Percentiles rank a stretch among this genome's conserved stretches.
Evolutionary conservation across 2,329 filamentous ascomycete species (phyloP).

Genomic region (Epichloe aotearoae): DNA sequence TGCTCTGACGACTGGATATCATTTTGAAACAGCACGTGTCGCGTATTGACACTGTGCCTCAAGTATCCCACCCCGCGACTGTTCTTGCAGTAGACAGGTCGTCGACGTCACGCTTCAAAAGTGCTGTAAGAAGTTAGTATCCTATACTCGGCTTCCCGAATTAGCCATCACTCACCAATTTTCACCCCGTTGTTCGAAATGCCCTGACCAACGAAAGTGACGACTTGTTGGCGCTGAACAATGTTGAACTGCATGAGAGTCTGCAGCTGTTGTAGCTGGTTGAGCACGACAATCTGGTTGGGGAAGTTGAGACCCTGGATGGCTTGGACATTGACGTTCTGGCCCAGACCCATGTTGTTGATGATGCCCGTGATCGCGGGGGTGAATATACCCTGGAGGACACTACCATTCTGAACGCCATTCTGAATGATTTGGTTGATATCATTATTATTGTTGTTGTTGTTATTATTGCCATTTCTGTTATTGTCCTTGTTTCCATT

Average conservation of each 20-base stretch:
- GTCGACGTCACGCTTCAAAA: conserved; percentile 20
- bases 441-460: not conserved
- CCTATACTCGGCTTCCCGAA: not conserved
- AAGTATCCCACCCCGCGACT: not conserved
- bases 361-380: conserved; percentile 14
- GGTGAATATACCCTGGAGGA: conserved; percentile 8
- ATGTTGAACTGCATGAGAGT: conserved; percentile 12
- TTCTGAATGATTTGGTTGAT: conserved; percentile 4
- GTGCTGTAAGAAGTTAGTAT: not conserved
- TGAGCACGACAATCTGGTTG: conserved; percentile 14
- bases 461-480: not conserved
- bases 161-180: conserved; percentile 6
- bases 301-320: conserved; percentile 16
- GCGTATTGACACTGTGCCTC: too few relatives aligned
- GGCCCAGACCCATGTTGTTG: conserved; percentile 15
- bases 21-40: too few relatives aligned
- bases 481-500: conserved; percentile 5
- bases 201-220: conserved; percentile 10
- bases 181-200: conserved; percentile 10
- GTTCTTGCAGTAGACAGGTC: conserved; percentile 12
- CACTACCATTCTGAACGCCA: conserved; percentile 5
- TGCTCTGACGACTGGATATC: too few relatives aligned
- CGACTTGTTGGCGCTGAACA: conserved; percentile 11
- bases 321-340: conserved; percentile 14
- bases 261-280: conserved; percentile 15